Evolutionary conservation across 192 early-diverging fungal species (phyloP).

Genomic region (Dissophora ornata): DNA sequence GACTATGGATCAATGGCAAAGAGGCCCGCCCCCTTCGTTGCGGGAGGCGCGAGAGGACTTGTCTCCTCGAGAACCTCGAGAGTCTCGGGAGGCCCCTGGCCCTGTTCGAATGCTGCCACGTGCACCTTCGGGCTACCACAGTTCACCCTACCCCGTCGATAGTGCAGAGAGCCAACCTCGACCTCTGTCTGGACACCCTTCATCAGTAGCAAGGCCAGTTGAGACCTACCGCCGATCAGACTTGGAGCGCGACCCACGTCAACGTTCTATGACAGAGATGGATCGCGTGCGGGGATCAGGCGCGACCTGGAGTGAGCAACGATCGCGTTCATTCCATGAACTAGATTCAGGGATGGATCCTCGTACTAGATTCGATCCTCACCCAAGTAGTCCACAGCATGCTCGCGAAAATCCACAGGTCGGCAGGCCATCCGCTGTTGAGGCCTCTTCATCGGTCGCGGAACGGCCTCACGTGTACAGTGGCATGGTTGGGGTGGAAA

Average conservation of each 20-base stretch:
- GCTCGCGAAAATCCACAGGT: background rate
- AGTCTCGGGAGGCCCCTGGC: background rate
- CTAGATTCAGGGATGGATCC: constrained; percentile 8
- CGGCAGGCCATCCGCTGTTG: background rate
- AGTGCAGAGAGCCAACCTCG: constrained; percentile 8
- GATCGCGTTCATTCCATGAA: constrained; percentile 40
- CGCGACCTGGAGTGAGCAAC: constrained; percentile 19
- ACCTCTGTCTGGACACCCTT: background rate
- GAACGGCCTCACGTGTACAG: constrained; percentile 21
- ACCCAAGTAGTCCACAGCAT: constrained; percentile 18
- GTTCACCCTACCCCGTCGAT: constrained; percentile 19
- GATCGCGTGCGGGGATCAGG: constrained; percentile 17
- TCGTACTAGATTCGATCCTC: constrained; percentile 22
- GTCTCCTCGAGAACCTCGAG: background rate
- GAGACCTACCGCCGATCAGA: constrained; percentile 15
- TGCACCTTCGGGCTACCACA: constrained; percentile 1
- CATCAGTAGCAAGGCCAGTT: background rate
- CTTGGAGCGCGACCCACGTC: constrained; percentile 15
- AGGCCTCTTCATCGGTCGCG: background rate
- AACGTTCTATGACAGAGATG: constrained; percentile 26
- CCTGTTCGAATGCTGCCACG: constrained; percentile 5
- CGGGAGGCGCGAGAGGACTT: constrained; percentile 9
- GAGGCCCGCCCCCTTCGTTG: background rate
- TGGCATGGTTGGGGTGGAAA: constrained; percentile 29
- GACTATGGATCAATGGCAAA: constrained; percentile 24